Percentiles rank a stretch among this genome's conserved stretches.
Conservation (phyloP, 176 grass and related monocot genomes). For the Eragrostis curvula region DNA sequence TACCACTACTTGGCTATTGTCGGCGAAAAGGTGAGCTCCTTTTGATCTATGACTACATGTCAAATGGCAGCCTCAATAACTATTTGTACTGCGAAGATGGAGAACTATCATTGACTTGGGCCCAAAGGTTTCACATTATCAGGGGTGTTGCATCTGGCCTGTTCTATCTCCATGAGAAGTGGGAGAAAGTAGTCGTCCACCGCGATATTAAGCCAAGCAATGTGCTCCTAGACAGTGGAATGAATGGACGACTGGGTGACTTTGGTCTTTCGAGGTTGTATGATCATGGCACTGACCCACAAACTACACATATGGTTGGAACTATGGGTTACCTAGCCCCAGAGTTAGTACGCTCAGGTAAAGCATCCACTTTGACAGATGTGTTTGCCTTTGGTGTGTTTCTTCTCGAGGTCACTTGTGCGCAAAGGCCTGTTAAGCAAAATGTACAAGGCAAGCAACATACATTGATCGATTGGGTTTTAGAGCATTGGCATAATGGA, state of each 20-base stretch:
- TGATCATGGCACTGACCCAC: slow-evolving; percentile 33
- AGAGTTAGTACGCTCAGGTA: slow-evolving; percentile 33
- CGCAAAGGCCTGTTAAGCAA: slow-evolving; percentile 27
- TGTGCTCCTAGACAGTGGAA: slow-evolving; percentile 32
- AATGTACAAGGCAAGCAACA: not conserved
- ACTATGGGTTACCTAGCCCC: slow-evolving; percentile 48
- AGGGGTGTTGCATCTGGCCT: slow-evolving; percentile 27
- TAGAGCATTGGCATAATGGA: slow-evolving; percentile 13
- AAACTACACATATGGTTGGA: slow-evolving; percentile 40
- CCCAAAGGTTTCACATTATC: slow-evolving; percentile 3
- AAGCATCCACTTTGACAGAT: slow-evolving; percentile 18
- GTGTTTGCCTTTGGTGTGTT: slow-evolving; percentile 41
- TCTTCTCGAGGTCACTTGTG: slow-evolving; percentile 34
- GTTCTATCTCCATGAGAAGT: slow-evolving; percentile 46
- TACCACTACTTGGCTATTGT: slow-evolving; percentile 30
- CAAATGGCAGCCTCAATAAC: slow-evolving; percentile 20
- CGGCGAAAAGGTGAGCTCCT: slow-evolving; percentile 32
- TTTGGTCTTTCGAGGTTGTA: slow-evolving; percentile 48
- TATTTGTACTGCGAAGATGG: not conserved
- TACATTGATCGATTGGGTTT: slow-evolving; percentile 33
- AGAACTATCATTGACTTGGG: not conserved
- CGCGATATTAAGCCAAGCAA: slow-evolving; percentile 43
- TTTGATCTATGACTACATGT: slow-evolving; percentile 43
- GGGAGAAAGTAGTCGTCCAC: slow-evolving; percentile 47
- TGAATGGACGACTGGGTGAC: slow-evolving; percentile 42